Percentiles rank a stretch among this genome's conserved stretches.
These are phyloP conservation scores for Chlamydomonas eustigma DNA, from an alignment of 139 green algal genomes.

Conservation along the genomic window DNA sequence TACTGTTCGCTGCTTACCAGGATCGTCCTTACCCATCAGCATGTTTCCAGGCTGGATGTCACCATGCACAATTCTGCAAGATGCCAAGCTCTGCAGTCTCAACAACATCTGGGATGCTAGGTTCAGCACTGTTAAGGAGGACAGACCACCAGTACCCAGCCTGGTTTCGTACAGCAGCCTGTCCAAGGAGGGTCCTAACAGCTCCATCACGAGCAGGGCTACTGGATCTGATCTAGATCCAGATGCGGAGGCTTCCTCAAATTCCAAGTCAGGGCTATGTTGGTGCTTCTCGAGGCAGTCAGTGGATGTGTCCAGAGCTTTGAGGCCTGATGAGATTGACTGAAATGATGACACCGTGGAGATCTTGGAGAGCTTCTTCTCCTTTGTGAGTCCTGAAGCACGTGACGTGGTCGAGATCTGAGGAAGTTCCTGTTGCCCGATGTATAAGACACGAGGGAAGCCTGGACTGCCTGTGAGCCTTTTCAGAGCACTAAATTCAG, in stretches of 20 bases:
- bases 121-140: not conserved
- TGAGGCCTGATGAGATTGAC: too few relatives aligned
- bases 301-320: too few relatives aligned
- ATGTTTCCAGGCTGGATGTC: not conserved
- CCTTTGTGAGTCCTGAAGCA: too few relatives aligned
- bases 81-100: not conserved
- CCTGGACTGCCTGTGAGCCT: not conserved
- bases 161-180: not conserved
- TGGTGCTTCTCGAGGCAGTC: too few relatives aligned
- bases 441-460: not conserved
- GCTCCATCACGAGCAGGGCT: not conserved
- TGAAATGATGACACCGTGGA: too few relatives aligned
- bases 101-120: not conserved
- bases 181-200: not conserved
- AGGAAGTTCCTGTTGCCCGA: not conserved
- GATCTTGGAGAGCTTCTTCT: too few relatives aligned
- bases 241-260: too few relatives aligned
- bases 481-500: not conserved
- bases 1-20: not conserved
- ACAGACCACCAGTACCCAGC: not conserved
- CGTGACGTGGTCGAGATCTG: not conserved
- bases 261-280: too few relatives aligned
- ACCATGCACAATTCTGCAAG: not conserved
- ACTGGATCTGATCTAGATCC: too few relatives aligned
- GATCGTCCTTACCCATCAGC: not conserved